Conservation (phyloP, 1,139 yeast genomes). For the Citeromyces siamensis region DNA sequence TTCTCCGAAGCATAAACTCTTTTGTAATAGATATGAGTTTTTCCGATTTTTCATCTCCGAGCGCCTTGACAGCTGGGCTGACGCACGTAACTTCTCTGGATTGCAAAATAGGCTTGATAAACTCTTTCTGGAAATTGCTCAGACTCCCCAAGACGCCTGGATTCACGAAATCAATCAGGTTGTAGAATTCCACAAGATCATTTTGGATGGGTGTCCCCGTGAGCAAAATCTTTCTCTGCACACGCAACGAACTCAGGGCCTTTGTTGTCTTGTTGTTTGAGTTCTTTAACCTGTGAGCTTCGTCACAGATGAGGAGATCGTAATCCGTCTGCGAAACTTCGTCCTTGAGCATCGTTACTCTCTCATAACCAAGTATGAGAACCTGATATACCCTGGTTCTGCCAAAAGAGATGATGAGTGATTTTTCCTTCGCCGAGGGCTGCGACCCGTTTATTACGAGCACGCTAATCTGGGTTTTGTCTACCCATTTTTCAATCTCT, state of each 20-base stretch:
- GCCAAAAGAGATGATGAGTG: slow-evolving; percentile 48
- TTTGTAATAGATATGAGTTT: slow-evolving; percentile 53
- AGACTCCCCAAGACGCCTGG: slow-evolving; percentile 67
- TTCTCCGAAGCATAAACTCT: slow-evolving; percentile 64
- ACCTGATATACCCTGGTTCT: slow-evolving; percentile 70
- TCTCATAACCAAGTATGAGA: slow-evolving; percentile 80
- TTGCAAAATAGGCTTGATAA: slow-evolving; percentile 56
- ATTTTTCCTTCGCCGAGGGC: slow-evolving; percentile 38
- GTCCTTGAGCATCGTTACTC: slow-evolving; percentile 42
- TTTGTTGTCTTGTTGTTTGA: slow-evolving; percentile 57
- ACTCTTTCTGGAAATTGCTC: slow-evolving; percentile 51
- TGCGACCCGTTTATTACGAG: slow-evolving; percentile 37
- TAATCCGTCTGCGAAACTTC: slow-evolving; percentile 37
- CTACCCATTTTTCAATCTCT: slow-evolving; percentile 89
- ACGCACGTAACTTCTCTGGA: slow-evolving; percentile 66
- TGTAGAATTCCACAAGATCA: slow-evolving; percentile 73
- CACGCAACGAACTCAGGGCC: slow-evolving; percentile 41
- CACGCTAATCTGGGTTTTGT: slow-evolving; percentile 46
- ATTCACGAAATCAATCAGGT: slow-evolving; percentile 70
- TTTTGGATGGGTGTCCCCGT: slow-evolving; percentile 97
- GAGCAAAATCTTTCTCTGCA: slow-evolving; percentile 47
- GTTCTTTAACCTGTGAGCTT: slow-evolving; percentile 81
- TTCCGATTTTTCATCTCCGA: slow-evolving; percentile 51
- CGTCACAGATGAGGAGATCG: slow-evolving; percentile 85
- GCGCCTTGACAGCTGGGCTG: slow-evolving; percentile 31